A percentile compares a stretch with the other conserved stretches of the same genome.
Evolutionary conservation across 2,329 filamentous ascomycete species (phyloP).

Genomic region (Ceratocystis alfenasii): DNA sequence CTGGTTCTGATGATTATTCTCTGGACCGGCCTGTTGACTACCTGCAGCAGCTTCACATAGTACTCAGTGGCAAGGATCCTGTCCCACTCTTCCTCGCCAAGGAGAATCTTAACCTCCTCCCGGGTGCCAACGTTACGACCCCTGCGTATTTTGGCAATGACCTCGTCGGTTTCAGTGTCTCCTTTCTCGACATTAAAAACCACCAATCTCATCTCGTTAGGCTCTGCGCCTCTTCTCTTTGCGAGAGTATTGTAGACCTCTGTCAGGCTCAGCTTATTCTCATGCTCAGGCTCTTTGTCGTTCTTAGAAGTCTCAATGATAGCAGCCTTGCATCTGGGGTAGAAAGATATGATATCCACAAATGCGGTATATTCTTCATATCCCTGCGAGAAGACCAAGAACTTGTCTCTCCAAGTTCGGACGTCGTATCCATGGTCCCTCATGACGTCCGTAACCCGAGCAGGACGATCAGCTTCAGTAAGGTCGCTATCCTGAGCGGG

Average conservation of each 20-base stretch:
- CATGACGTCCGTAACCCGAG: too few relatives aligned
- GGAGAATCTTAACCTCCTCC: background rate
- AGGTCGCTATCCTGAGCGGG: too few relatives aligned
- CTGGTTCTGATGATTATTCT: background rate
- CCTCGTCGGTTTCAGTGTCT: background rate
- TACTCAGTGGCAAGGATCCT: background rate
- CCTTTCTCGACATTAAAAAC: background rate
- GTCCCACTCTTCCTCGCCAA: background rate
- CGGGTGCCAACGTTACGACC: background rate
- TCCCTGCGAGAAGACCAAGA: too few relatives aligned
- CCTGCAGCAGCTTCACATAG: background rate
- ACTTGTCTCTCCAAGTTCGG: too few relatives aligned
- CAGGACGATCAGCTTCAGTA: too few relatives aligned
- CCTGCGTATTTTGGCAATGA: background rate
- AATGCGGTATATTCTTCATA: background rate
- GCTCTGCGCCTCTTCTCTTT: background rate
- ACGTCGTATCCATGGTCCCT: fast-evolving
- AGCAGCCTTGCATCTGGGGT: background rate
- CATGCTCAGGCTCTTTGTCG: background rate
- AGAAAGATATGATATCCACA: background rate
- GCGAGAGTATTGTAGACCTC: background rate
- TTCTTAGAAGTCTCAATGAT: background rate
- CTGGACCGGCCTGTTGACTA: background rate
- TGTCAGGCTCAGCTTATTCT: background rate
- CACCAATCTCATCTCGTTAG: background rate